phyloP scores from a whole-genome alignment of 345 rosid species.

The Aethionema arabicum region DNA sequence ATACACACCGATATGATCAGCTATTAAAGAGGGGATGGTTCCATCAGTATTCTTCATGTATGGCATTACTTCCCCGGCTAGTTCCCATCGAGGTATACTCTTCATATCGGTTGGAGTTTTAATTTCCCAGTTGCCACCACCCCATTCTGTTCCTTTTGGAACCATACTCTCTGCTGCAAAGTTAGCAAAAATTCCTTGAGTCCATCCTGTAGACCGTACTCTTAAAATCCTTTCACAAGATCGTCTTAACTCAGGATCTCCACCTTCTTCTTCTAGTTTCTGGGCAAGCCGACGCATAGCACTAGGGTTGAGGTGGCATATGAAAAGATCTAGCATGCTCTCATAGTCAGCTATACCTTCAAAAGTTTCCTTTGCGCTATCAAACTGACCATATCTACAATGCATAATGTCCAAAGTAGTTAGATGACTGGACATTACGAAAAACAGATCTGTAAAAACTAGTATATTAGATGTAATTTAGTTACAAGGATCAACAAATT shows the following conservation, averaged over 20 bases:
- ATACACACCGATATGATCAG: conserved; percentile 91
- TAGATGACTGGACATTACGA: conserved; percentile 17
- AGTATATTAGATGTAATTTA: not conserved
- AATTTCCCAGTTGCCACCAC: conserved; percentile 99
- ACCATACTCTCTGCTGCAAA: conserved; percentile 99
- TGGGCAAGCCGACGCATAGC: conserved; percentile 98
- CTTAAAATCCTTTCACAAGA: conserved; percentile 92
- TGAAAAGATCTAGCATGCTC: conserved; percentile 90
- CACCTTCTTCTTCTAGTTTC: conserved; percentile 88
- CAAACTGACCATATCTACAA: conserved; percentile 96
- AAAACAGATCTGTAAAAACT: not conserved
- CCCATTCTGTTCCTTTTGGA: conserved; percentile 98
- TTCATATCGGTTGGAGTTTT: conserved; percentile 82
- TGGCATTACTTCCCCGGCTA: conserved; percentile 96
- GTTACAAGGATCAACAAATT: conserved; percentile 1
- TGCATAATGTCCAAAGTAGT: conserved; percentile 18
- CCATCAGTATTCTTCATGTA: conserved; percentile 98
- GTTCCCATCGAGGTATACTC: conserved; percentile 89
- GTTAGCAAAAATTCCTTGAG: conserved; percentile 98
- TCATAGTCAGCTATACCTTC: conserved; percentile 94
- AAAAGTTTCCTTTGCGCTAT: conserved; percentile 93
- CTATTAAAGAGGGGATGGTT: conserved; percentile 77
- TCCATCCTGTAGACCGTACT: conserved; percentile 95
- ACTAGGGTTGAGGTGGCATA: conserved; percentile 98
- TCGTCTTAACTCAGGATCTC: conserved; percentile 83